phyloP scores from a whole-genome alignment of 495 filamentous ascomycete species.

The Penicillium cosmopolitanum region DNA sequence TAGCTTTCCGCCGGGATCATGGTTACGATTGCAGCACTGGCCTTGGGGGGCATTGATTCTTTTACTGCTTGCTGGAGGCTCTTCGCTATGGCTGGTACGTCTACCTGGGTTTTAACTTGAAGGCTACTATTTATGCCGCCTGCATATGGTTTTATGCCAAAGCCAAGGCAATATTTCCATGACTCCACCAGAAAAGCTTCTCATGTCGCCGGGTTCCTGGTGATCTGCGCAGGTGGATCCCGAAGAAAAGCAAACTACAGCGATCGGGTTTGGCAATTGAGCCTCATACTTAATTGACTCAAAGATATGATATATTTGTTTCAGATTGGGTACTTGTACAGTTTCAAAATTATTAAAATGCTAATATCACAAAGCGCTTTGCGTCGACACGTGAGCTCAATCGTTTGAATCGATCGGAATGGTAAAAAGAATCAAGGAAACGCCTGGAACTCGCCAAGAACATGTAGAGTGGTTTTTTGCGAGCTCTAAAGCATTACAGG shows the following conservation, averaged over 20 bases:
- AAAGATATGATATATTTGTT: no score
- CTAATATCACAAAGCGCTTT: background rate
- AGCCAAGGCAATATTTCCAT: background rate
- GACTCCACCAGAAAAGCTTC: background rate
- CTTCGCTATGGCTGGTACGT: no score
- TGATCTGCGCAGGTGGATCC: background rate
- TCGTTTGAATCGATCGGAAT: background rate
- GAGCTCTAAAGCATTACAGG: constrained; percentile 10
- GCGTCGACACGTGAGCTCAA: background rate
- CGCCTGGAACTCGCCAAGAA: background rate
- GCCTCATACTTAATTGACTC: no score
- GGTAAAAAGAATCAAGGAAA: background rate
- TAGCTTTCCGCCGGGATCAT: no score
- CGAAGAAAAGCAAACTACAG: background rate
- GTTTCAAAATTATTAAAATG: background rate
- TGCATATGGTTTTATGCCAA: no score
- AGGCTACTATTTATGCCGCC: no score
- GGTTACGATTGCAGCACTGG: no score
- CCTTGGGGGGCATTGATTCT: no score
- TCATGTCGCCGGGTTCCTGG: background rate
- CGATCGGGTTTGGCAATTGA: background rate
- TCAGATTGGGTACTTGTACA: no score
- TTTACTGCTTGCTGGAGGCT: no score
- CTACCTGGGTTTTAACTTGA: no score
- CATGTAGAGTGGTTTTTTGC: background rate